A percentile compares a stretch with the other conserved stretches of the same genome.
Evolutionary conservation across 768 basidiomycete genomes (phyloP).

Genomic region (Leccinum truebloodii): DNA sequence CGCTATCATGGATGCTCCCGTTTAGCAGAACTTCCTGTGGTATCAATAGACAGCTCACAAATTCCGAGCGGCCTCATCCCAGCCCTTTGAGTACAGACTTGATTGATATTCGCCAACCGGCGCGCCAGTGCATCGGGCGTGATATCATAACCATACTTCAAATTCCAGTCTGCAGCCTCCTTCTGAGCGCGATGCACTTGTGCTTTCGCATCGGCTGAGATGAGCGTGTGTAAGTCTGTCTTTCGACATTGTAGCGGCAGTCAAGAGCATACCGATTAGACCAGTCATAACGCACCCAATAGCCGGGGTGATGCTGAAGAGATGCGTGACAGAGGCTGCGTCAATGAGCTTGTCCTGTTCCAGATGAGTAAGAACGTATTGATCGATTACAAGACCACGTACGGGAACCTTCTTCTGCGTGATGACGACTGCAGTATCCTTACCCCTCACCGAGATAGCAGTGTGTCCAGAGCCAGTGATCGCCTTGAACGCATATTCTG

Average conservation of each 20-base stretch:
- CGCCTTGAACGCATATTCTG: slow-evolving; percentile 99
- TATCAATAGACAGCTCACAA: slow-evolving; percentile 51
- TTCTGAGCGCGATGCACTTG: slow-evolving; percentile 84
- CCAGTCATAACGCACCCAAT: slow-evolving; percentile 99
- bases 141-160: slow-evolving; percentile 98
- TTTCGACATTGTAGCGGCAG: background rate
- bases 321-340: slow-evolving; percentile 89
- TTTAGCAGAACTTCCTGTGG: slow-evolving; percentile 3
- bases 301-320: slow-evolving; percentile 93
- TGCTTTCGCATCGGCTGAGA: slow-evolving; percentile 83
- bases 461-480: slow-evolving; percentile 97
- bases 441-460: slow-evolving; percentile 87
- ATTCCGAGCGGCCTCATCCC: slow-evolving; percentile 97
- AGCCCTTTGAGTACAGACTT: slow-evolving; percentile 97
- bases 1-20: slow-evolving; percentile 45
- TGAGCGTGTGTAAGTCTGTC: slow-evolving; percentile 3
- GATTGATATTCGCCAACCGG: slow-evolving; percentile 95
- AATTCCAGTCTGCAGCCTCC: slow-evolving; percentile 91
- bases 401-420: slow-evolving; percentile 99
- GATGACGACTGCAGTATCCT: slow-evolving; percentile 93
- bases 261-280: slow-evolving; percentile 67
- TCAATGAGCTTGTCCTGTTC: slow-evolving; percentile 94
- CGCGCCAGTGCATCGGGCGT: slow-evolving; percentile 95
- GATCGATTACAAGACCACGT: slow-evolving; percentile 33
- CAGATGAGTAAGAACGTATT: slow-evolving; percentile 1